Conservation (phyloP, 371 early-diverging fungal species). For the Globomyces sp. region DNA sequence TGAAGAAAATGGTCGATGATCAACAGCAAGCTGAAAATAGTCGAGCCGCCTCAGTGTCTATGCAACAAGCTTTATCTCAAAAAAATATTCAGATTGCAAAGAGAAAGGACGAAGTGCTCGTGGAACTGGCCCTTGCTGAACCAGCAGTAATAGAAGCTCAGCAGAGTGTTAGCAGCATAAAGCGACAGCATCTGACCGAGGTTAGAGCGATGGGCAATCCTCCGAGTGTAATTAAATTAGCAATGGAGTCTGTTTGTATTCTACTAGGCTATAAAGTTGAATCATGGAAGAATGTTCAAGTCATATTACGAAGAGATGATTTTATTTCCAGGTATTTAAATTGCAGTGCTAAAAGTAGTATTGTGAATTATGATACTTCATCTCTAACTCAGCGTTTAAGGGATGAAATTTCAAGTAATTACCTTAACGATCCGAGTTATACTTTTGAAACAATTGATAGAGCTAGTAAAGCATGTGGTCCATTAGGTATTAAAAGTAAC, state of each 20-base stretch:
- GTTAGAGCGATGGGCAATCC: constrained; percentile 98
- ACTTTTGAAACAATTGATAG: constrained; percentile 94
- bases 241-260: constrained; percentile 97
- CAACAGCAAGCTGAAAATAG: constrained; percentile 95
- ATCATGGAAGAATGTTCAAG: constrained; percentile 80
- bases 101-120: constrained; percentile 78
- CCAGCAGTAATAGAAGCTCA: constrained; percentile 97
- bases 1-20: constrained; percentile 93
- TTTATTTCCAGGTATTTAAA: constrained; percentile 68
- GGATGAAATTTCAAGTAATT: constrained; percentile 74
- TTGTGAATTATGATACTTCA: constrained; percentile 92
- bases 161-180: constrained; percentile 89
- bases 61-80: constrained; percentile 74
- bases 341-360: constrained; percentile 48
- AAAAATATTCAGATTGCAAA: constrained; percentile 81
- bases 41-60: constrained; percentile 76
- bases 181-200: constrained; percentile 97
- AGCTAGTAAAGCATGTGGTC: constrained; percentile 99
- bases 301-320: constrained; percentile 92
- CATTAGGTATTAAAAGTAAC: constrained; percentile 47
- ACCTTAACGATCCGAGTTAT: constrained; percentile 78
- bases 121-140: constrained; percentile 92
- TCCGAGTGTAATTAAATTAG: constrained; percentile 93
- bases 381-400: constrained; percentile 73
- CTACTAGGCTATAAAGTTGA: constrained; percentile 87